Percentiles rank a stretch among this genome's conserved stretches.
These are phyloP conservation scores for Solanum peruvianum DNA, from an alignment of 257 asterid genomes.

Conservation along the genomic window DNA sequence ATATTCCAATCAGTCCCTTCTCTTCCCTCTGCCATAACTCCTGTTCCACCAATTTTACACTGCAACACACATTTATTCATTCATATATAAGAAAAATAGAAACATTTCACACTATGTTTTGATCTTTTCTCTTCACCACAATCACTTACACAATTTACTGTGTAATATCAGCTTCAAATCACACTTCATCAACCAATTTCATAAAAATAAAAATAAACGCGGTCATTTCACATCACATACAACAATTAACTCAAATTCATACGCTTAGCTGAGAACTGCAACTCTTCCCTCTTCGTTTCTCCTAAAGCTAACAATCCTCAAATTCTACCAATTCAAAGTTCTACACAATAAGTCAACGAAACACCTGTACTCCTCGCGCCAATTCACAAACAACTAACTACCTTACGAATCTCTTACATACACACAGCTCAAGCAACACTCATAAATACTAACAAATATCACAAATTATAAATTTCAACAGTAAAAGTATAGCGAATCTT, in stretches of 20 bases:
- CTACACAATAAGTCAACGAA: neutral
- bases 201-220: neutral
- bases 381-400: neutral
- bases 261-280: neutral
- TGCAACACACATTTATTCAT: conserved; percentile 3
- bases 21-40: conserved; percentile 99
- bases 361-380: neutral
- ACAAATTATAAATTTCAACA: neutral
- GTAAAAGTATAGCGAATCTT: neutral
- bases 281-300: neutral
- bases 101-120: neutral
- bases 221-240: neutral
- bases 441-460: neutral
- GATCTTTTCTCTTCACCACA: neutral
- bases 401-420: neutral
- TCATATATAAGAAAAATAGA: neutral
- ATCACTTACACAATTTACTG: neutral
- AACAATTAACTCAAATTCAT: neutral
- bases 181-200: neutral
- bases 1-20: conserved; percentile 89
- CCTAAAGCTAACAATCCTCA: neutral
- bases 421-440: neutral
- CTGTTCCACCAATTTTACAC: conserved; percentile 96
- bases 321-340: neutral
- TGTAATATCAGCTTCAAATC: neutral